Base-by-base conservation (phyloP, 306 rosid species). In the Spatholobus suberectus region DNA sequence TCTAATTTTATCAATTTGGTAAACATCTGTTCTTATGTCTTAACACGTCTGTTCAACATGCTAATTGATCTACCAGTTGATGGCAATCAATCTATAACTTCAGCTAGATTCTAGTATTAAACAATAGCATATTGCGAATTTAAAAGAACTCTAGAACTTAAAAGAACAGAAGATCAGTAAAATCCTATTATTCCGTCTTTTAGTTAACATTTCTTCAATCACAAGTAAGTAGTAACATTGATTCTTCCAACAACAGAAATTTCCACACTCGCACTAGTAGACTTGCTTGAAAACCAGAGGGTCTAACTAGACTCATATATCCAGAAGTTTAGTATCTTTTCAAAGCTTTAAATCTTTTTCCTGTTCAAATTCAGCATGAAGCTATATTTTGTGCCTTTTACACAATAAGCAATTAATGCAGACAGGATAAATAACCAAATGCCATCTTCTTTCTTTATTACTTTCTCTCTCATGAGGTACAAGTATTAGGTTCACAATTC, bases 11-110 rank as follows among this genome's bases (percentile, higher is more conserved):
- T 63, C 67, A 80, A 55, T 78, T 68, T 66, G 44, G 55, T 15
- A 49, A 71, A 40, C 2, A 35, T 59, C 13, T 2, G 21, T 57
- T 76, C 44, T 29, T 20, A 76, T 35, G 13, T 65, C 5, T 46
- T 23, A 57, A 77, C 49, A 38, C 43, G 55, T 23, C 23, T 68
- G 40, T 34, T 58, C 35, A 80, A 41, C 73, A 59, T 63, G 59
- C 73, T 68, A 83, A 21, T 34, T 57, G 23, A 77, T 37, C 23
- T 6, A 38, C 18, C 3, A 3, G 6, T n/a, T 46, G 34, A 65
- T 61, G 75, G 46, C 62, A 77, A 51, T 21, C 55, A 85, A 75
- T 75, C 23, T 61, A 75, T 38, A 59, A 77, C 24, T 55, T 73
- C 18, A 70, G 20, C 75, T 14, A 38, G 34, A 21, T 58, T 69